Evolutionary conservation across 306 rosid species (phyloP).

Genomic region (Oemleria cerasiformis): DNA sequence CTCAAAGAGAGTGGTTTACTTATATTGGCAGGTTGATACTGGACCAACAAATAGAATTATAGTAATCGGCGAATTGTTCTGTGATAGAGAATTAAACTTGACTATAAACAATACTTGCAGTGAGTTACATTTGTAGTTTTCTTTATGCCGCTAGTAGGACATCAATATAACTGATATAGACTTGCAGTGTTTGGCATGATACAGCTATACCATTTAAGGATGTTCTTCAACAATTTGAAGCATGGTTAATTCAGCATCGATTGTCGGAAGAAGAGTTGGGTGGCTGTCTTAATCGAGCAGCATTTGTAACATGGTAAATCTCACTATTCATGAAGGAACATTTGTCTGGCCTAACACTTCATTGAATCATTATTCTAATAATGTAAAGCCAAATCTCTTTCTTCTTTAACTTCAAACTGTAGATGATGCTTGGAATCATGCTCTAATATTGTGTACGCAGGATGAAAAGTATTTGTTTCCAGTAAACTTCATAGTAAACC

Average conservation of each 20-base stretch:
- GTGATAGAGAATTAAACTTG: not conserved
- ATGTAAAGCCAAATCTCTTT: not conserved
- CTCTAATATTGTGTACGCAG: not conserved
- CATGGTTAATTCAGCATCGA: slow-evolving; percentile 63
- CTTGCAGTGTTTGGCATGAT: slow-evolving; percentile 89
- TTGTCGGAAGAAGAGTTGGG: slow-evolving; percentile 51
- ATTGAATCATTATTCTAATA: too few relatives aligned
- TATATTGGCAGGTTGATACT: not conserved
- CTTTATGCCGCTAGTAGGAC: slow-evolving; percentile 2
- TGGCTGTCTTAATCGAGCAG: slow-evolving; percentile 58
- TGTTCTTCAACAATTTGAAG: slow-evolving; percentile 76
- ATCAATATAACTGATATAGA: not conserved
- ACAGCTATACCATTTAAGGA: slow-evolving; percentile 76
- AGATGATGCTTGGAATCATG: not conserved
- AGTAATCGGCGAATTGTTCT: not conserved
- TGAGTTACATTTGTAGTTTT: not conserved
- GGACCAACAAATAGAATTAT: not conserved
- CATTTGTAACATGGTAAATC: slow-evolving; percentile 80
- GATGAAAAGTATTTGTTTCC: not conserved
- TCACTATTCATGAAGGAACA: slow-evolving; percentile 4
- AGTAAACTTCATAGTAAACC: not conserved
- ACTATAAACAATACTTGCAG: not conserved
- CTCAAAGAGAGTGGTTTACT: not conserved
- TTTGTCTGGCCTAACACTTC: not conserved
- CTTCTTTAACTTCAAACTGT: slow-evolving; percentile 2